A percentile compares a stretch with the other conserved stretches of the same genome.
Conservation (phyloP, 1,139 yeast genomes). For the Scheffersomyces segobiensis region DNA sequence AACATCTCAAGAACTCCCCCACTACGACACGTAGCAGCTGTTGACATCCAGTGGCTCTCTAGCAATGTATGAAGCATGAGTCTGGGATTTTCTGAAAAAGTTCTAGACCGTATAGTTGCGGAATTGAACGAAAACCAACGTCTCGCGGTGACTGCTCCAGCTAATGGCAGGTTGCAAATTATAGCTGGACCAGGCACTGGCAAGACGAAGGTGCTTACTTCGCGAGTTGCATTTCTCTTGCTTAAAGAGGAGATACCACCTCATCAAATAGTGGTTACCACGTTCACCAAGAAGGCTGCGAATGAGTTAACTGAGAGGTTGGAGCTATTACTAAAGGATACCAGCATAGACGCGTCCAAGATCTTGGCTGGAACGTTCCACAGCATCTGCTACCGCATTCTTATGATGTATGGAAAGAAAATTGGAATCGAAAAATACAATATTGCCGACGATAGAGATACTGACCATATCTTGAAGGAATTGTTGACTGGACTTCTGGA, state of each 20-base stretch:
- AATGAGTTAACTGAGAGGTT: conserved; percentile 74
- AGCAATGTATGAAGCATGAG: not conserved
- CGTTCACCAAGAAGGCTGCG: conserved; percentile 91
- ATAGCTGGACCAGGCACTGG: conserved; percentile 94
- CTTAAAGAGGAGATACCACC: conserved; percentile 55
- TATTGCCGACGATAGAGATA: conserved; percentile 71
- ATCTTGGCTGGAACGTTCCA: conserved; percentile 86
- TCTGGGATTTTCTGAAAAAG: not conserved
- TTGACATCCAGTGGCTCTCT: not conserved
- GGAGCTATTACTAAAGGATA: conserved; percentile 33
- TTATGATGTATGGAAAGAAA: conserved; percentile 55
- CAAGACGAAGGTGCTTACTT: conserved; percentile 77
- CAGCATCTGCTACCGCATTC: conserved; percentile 65
- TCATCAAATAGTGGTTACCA: conserved; percentile 70
- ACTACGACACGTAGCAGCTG: not conserved
- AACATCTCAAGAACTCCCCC: not conserved
- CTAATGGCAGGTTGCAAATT: conserved; percentile 61
- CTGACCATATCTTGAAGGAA: conserved; percentile 48
- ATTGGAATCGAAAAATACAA: conserved; percentile 51
- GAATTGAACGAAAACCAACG: conserved; percentile 58
- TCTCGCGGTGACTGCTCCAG: conserved; percentile 60
- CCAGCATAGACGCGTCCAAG: conserved; percentile 36
- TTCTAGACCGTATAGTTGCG: not conserved
- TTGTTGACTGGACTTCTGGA: conserved; percentile 36
- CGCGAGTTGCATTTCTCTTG: conserved; percentile 73